These are phyloP conservation scores for Millerozyma miso DNA, from an alignment of 805 yeast species.

Conservation along the genomic window DNA sequence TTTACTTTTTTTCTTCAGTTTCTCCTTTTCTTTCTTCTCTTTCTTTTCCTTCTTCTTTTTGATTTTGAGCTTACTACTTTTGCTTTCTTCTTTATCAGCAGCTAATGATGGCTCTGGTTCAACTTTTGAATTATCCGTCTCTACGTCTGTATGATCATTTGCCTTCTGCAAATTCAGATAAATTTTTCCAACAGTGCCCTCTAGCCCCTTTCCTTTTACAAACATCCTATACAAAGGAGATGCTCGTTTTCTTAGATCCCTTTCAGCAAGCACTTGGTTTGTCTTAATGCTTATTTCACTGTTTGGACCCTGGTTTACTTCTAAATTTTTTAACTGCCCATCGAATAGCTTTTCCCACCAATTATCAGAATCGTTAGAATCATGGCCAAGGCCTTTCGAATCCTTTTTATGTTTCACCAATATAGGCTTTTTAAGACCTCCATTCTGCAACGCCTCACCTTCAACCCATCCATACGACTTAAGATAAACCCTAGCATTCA, in stretches of 20 bases:
- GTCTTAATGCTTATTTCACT: conserved; percentile 51
- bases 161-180: not conserved
- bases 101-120: conserved; percentile 10
- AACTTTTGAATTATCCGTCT: conserved; percentile 1
- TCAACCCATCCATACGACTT: conserved; percentile 85
- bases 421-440: conserved; percentile 81
- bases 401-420: conserved; percentile 88
- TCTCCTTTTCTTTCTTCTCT: conserved; percentile 9
- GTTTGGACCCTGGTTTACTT: conserved; percentile 40
- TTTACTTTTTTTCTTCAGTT: conserved; percentile 9
- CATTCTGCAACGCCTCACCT: conserved; percentile 78
- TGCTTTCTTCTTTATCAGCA: conserved; percentile 14
- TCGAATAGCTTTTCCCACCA: conserved; percentile 99
- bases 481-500: conserved; percentile 76
- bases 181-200: conserved; percentile 62
- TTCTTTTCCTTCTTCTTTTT: conserved; percentile 11
- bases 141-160: not conserved
- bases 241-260: conserved; percentile 44
- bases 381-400: conserved; percentile 85
- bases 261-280: conserved; percentile 42
- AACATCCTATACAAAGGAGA: conserved; percentile 84
- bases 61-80: conserved; percentile 23
- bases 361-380: conserved; percentile 69
- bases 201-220: conserved; percentile 79
- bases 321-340: conserved; percentile 79